Evolutionary conservation across 257 asterid species (phyloP), one percentile per base, ranked within the genome.

Genomic region (Voacanga thouarsii): DNA sequence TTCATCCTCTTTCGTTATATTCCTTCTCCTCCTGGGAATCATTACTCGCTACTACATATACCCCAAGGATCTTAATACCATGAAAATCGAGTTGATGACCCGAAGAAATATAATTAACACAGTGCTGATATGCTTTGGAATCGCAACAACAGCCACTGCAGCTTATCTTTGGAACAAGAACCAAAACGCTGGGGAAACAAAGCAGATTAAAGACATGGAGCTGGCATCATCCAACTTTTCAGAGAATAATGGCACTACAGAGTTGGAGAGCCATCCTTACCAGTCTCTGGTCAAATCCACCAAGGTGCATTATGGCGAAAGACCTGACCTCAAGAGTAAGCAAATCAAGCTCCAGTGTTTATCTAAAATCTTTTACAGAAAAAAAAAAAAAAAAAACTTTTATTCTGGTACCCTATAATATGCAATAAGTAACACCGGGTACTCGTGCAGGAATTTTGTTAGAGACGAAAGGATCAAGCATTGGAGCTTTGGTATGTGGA

Each of bases 111-210:
- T 85, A 24, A 78, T 88, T 73, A 86, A 89, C 87, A 89, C 89
- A 87, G 18, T 92, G 74, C 81, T 93, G 80, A 73, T 96, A 26
- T 92, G 88, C 84, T 86, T 87, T 75, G 83, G 95, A 30, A 85
- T 96, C 33, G 88, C 76, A 7, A 63, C 83, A 18, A 78, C 94
- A 6, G 86, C 97, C 11, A 90, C 88, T 43, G 75, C 82, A 8
- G 96, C 89, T 39, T 93, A 91, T 76, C 75, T 93, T n/a, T 92
- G 97, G 98, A 96, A 92, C 92, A 93, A 96, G 90, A 96, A 86
- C 63, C 81, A 81, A 84, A 88, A 82, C 80, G 88, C 83, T 3
- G 81, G 63, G 47, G 99, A 91, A 77, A 89, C 81, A 1, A 85
- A 87, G 72, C 90, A 87, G 77, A 80, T 91, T 71, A 88, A 84